Base-by-base conservation (phyloP, 1,284 basidiomycete genomes). In the Marasmius oreades region DNA sequence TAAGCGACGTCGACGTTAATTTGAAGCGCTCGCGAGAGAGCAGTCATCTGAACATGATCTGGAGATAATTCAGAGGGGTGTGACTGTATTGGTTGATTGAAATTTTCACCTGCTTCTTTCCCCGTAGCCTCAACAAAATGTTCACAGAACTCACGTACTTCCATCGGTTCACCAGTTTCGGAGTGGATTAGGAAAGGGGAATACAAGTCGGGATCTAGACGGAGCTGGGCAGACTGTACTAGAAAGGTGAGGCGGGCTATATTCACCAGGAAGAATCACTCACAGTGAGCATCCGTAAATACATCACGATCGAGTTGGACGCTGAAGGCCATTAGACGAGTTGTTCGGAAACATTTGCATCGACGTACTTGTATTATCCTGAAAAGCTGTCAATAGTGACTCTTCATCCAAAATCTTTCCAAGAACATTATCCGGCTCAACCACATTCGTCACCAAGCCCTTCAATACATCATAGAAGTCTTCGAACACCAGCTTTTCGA, bases 41-140 rank as follows among this genome's bases (percentile, higher is more conserved):
- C 93, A 56, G 82, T 84, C 61, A 95, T 90, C 65, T 93, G 90
- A 20, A 91, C 85, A 63, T 95, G 87, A 63, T 95, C 93, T 84
- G 64, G 14, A 50, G 36, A 36, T 23, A 7, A 24, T 53, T 18
- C 23, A 36, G 7, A 23, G 26, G 23, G 52, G n/a, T 60, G 36
- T 24, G 48, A 33, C 51, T 33, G 39, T 52, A 46, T 20, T n/a
- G 52, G 26, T 37, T 44, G 36, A 48, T 10, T 26, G 37, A 51
- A 31, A 51, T n/a, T 8, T 16, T 31, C 26, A 39, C 87, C 89
- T 53, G 92, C 92, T 75, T 95, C 92, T 66, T 86, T 88, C 14
- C 90, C 88, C 48, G 85, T 77, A 1, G 90, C 84, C 61, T 95
- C 91, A 28, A 95, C 92, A 60, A 88, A 84, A 47, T 78, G 75